Evolutionary conservation across 2,329 filamentous ascomycete genomes (phyloP).

Genomic region (Pleochaeta shiraiana): DNA sequence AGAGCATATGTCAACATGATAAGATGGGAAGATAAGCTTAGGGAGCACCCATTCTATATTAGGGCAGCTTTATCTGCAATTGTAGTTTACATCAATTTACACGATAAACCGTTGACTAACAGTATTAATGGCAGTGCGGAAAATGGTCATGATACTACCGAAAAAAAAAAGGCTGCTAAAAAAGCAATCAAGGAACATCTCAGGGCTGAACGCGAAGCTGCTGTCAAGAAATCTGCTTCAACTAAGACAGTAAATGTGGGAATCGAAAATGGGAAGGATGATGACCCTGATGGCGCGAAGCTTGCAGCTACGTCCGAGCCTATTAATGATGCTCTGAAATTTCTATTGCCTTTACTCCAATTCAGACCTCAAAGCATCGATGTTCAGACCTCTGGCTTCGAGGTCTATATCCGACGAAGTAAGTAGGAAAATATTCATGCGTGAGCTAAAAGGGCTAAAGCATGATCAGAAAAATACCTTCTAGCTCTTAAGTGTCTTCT

Average conservation of each 20-base stretch:
- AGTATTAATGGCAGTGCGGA: constrained; percentile 34
- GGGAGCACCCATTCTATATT: constrained; percentile 84
- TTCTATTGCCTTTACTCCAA: constrained; percentile 60
- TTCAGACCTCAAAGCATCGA: constrained; percentile 62
- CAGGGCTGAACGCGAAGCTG: constrained; percentile 53
- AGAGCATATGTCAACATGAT: constrained; percentile 92
- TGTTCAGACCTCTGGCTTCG: constrained; percentile 68
- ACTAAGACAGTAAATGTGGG: constrained; percentile 44
- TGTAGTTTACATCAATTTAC: constrained; percentile 55
- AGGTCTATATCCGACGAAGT: constrained; percentile 73
- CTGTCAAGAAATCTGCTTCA: constrained; percentile 65
- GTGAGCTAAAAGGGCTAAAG: constrained; percentile 8
- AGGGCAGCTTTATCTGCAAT: constrained; percentile 65
- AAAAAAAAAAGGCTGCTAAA: constrained; percentile 72
- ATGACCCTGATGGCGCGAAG: constrained; percentile 66
- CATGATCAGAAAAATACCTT: constrained; percentile 50
- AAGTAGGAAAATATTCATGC: constrained; percentile 21
- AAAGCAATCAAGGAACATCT: constrained; percentile 70
- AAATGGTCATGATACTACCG: constrained; percentile 33
- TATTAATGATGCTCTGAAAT: constrained; percentile 70
- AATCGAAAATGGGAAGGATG: constrained; percentile 52
- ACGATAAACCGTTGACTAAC: constrained; percentile 50
- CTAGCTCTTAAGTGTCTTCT: constrained; percentile 74
- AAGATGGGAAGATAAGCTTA: constrained; percentile 78
- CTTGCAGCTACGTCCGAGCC: constrained; percentile 66